phyloP scores from a whole-genome alignment of 1,284 basidiomycete genomes.

The Ustilago tritici region DNA sequence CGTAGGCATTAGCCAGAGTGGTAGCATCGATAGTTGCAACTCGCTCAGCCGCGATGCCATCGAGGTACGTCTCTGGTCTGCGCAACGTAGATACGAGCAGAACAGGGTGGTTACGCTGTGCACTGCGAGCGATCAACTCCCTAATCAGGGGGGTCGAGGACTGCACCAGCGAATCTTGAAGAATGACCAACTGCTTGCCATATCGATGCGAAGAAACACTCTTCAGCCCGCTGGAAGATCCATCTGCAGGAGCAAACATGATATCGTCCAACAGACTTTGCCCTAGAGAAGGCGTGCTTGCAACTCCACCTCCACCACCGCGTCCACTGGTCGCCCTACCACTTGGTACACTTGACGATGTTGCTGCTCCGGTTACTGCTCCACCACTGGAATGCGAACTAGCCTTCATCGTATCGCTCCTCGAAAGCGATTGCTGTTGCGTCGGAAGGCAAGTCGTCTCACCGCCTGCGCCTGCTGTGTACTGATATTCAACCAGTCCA shows the following conservation, averaged over 20 bases:
- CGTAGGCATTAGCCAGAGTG: slow-evolving; percentile 19
- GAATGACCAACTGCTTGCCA: slow-evolving; percentile 54
- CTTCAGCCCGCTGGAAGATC: slow-evolving; percentile 24
- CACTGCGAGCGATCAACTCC: slow-evolving; percentile 42
- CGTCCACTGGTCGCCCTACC: slow-evolving; percentile 4
- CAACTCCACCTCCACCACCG: slow-evolving; percentile 11
- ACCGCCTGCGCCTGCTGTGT: slow-evolving; percentile 21
- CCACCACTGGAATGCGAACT: slow-evolving; percentile 1
- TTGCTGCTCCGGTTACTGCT: neutral
- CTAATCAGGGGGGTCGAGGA: slow-evolving; percentile 42
- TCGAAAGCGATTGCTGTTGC: slow-evolving; percentile 5
- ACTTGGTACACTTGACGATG: neutral
- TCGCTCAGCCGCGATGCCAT: slow-evolving; percentile 8
- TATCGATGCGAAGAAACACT: slow-evolving; percentile 38
- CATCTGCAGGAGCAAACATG: slow-evolving; percentile 32
- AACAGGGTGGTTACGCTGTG: slow-evolving; percentile 25
- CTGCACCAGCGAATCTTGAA: slow-evolving; percentile 59
- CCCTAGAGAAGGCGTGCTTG: slow-evolving; percentile 46
- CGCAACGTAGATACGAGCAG: slow-evolving; percentile 36
- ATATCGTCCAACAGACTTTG: slow-evolving; percentile 39
- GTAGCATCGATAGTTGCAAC: slow-evolving; percentile 36
- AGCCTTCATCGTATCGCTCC: slow-evolving; percentile 26
- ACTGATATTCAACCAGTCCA: slow-evolving; percentile 48
- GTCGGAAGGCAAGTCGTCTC: slow-evolving; percentile 24
- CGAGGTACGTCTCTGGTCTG: slow-evolving; percentile 32